Evolutionary conservation across 345 rosid genomes (phyloP), one percentile per base, ranked within the genome.

Genomic region (Aethionema arabicum): DNA sequence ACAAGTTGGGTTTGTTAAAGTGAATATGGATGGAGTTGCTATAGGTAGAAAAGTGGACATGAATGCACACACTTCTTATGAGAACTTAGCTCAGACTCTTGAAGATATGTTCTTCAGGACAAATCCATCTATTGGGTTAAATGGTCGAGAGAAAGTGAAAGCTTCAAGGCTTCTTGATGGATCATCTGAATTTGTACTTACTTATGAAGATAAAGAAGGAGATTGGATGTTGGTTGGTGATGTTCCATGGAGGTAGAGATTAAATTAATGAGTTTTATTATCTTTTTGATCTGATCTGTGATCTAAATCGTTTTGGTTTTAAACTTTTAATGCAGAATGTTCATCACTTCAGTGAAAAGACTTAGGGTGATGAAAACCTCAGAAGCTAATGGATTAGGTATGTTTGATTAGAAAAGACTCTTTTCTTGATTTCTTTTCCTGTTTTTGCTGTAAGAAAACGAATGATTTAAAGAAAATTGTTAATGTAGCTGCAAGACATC

Each of bases 201-300:
- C 96, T 7, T 92, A 89, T 56, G 96, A 92, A 74, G 98, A 92
- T 64, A 89, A 82, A 67, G 98, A 92, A 42, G 98, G 96, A 4
- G 98, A 92, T 52, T 86, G 95, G 96, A 92, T 92, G 96, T 91
- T 92, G 51, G 96, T 86, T 39, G 98, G 98, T 54, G 98, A 91
- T 79, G 96, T 91, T 65, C 98, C 98, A 29, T 91, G 98, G 98
- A 74, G 90, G 96, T 91, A 80, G 76, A 58, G 8, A 58, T 50
- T n/a, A 27, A 16, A 63, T 38, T 37, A 10, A 49, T 14, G 11
- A 53, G 11, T n/a, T 2, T 38, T 40, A 38, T 30, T 11, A 16
- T 32, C 33, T 33, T 5, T 55, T 39, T 43, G 27, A 5, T 61
- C 12, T 27, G 15, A 59, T 46, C 11, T 3, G 16, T 42, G 69